Percentiles rank a stretch among this genome's conserved stretches.
phyloP scores from a whole-genome alignment of 345 rosid genomes.

The Syzygium aromaticum region DNA sequence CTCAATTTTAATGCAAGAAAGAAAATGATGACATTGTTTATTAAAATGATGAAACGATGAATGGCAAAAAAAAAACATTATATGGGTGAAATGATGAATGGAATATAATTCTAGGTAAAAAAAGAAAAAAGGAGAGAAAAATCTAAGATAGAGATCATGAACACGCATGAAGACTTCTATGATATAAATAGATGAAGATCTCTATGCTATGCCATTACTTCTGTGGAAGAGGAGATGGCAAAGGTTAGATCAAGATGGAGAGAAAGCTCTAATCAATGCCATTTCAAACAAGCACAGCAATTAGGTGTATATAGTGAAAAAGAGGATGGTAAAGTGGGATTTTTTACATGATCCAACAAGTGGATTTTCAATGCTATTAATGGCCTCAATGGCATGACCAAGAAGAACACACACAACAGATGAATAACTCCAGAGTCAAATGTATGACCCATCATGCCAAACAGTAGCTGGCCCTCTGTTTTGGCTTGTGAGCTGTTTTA shows the following conservation, averaged over 20 bases:
- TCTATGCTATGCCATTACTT: background rate
- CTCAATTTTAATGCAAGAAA: background rate
- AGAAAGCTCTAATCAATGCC: background rate
- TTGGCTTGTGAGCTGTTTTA: background rate
- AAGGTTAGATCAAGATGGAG: background rate
- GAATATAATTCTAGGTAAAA: background rate
- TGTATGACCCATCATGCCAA: background rate
- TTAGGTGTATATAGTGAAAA: background rate
- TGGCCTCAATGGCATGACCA: background rate
- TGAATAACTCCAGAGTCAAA: background rate
- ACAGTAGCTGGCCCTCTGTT: background rate
- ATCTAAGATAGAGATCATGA: background rate
- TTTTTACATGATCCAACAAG: background rate
- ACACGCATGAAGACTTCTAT: background rate
- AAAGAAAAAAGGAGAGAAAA: background rate
- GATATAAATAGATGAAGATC: background rate
- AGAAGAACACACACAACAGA: background rate
- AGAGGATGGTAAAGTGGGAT: background rate
- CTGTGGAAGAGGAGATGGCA: background rate
- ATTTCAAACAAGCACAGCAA: background rate
- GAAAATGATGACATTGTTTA: background rate
- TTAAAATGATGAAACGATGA: background rate
- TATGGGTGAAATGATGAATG: too few relatives aligned
- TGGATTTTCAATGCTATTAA: background rate
- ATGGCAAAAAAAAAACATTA: background rate